These are phyloP conservation scores for Physcomitrium patens DNA, from an alignment of 225 moss, liverwort and hornwort species.

Conservation along the genomic window DNA sequence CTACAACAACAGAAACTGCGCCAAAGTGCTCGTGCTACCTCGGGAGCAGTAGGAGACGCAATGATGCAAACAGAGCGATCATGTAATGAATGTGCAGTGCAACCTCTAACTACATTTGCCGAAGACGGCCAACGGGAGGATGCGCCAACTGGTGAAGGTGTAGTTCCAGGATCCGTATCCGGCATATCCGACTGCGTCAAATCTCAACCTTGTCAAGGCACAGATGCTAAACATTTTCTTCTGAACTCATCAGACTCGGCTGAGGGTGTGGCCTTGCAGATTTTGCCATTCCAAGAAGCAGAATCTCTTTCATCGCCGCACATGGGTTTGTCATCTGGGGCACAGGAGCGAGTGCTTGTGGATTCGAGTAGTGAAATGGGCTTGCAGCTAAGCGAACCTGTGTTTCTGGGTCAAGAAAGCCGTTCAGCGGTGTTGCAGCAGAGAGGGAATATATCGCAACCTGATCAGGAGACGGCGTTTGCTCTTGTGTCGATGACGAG, in stretches of 20 bases:
- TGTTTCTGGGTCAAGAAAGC: slow-evolving; percentile 53
- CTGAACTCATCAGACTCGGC: slow-evolving; percentile 26
- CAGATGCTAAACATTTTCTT: slow-evolving; percentile 18
- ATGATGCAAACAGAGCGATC: slow-evolving; percentile 34
- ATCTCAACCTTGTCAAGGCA: slow-evolving; percentile 19
- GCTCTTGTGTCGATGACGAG: slow-evolving; percentile 88
- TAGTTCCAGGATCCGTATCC: slow-evolving; percentile 3
- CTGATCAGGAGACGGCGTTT: slow-evolving; percentile 95
- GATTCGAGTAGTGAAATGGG: slow-evolving; percentile 34
- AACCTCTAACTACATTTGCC: slow-evolving; percentile 25
- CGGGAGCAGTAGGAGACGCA: slow-evolving; percentile 45
- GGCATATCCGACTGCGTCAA: slow-evolving; percentile 27
- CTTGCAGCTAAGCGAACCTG: slow-evolving; percentile 18
- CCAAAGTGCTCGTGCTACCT: slow-evolving; percentile 30
- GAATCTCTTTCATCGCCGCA: slow-evolving; percentile 30
- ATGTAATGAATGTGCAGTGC: slow-evolving; percentile 34
- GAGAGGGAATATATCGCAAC: slow-evolving; percentile 60
- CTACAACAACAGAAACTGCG: slow-evolving; percentile 50
- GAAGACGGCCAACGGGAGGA: slow-evolving; percentile 31
- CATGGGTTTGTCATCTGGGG: slow-evolving; percentile 18
- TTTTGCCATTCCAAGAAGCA: slow-evolving; percentile 17
- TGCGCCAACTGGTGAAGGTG: slow-evolving; percentile 19
- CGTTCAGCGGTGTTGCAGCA: slow-evolving; percentile 51
- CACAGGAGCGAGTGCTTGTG: slow-evolving; percentile 20
- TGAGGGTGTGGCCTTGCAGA: not conserved